Percentiles rank a stretch among this genome's conserved stretches.
phyloP scores from a whole-genome alignment of 2,329 filamentous ascomycete genomes.

The Scorias spongiosa region DNA sequence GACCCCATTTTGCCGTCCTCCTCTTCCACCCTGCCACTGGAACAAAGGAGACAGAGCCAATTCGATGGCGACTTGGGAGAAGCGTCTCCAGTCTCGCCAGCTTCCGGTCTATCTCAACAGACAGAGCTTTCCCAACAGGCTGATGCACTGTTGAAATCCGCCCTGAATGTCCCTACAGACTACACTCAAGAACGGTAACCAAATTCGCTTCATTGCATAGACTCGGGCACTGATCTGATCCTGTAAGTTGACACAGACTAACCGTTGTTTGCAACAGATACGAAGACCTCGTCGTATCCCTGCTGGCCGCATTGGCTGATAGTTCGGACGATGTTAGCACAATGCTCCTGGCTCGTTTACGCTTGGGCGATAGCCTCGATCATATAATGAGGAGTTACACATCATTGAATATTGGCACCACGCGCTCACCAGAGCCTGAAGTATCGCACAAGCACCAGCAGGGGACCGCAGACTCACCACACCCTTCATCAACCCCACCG shows the following conservation, averaged over 20 bases:
- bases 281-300: not conserved
- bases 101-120: too few species aligned
- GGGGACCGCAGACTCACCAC: too few species aligned
- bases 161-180: not conserved
- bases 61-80: too few species aligned
- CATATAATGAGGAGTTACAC: not conserved
- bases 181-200: not conserved
- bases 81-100: too few species aligned
- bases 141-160: not conserved
- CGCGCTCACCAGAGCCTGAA: not conserved
- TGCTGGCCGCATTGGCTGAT: not conserved
- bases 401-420: not conserved
- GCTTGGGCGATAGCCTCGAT: not conserved
- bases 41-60: too few species aligned
- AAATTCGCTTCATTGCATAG: too few species aligned
- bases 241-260: too few species aligned
- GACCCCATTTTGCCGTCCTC: too few species aligned
- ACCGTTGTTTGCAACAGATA: not conserved
- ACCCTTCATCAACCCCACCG: not conserved
- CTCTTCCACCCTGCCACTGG: too few species aligned
- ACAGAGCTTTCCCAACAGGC: too few species aligned
- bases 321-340: conserved; percentile 1
- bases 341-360: not conserved
- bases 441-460: not conserved
- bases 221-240: too few species aligned